These are phyloP conservation scores for Diaporthe aspalathi DNA, from an alignment of 2,329 filamentous ascomycete genomes.

Conservation along the genomic window DNA sequence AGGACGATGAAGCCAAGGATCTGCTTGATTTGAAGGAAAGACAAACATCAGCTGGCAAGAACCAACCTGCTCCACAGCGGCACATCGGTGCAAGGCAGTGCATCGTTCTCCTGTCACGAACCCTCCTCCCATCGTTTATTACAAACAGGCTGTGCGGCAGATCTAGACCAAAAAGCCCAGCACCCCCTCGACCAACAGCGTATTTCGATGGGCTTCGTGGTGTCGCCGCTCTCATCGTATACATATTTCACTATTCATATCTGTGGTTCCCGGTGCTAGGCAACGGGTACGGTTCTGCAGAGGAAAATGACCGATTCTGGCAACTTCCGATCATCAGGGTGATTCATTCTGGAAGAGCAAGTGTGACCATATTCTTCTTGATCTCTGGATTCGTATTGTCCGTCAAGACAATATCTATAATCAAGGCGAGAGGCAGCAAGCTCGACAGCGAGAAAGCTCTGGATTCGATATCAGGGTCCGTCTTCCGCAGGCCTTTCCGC, in stretches of 20 bases:
- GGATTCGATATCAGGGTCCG: slow-evolving; percentile 41
- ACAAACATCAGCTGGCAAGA: neutral
- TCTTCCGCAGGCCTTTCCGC: slow-evolving; percentile 47
- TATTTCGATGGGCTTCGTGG: slow-evolving; percentile 48
- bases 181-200: slow-evolving; percentile 29
- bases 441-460: slow-evolving; percentile 36
- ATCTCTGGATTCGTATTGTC: slow-evolving; percentile 52
- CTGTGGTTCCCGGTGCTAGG: neutral
- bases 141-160: neutral
- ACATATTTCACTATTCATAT: slow-evolving; percentile 41
- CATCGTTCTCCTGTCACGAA: neutral
- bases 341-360: slow-evolving; percentile 45
- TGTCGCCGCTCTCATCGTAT: slow-evolving; percentile 45
- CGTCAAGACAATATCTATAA: slow-evolving; percentile 45
- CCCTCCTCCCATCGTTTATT: neutral
- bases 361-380: slow-evolving; percentile 52
- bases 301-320: slow-evolving; percentile 17
- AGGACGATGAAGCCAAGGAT: neutral
- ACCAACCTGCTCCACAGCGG: neutral
- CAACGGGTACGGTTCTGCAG: slow-evolving; percentile 1
- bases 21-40: neutral
- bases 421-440: slow-evolving; percentile 35
- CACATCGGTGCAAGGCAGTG: neutral
- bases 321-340: slow-evolving; percentile 49
- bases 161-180: neutral